These are phyloP conservation scores for Debaryomyces fabryi DNA, from an alignment of 1,139 yeast species.

Conservation along the genomic window DNA sequence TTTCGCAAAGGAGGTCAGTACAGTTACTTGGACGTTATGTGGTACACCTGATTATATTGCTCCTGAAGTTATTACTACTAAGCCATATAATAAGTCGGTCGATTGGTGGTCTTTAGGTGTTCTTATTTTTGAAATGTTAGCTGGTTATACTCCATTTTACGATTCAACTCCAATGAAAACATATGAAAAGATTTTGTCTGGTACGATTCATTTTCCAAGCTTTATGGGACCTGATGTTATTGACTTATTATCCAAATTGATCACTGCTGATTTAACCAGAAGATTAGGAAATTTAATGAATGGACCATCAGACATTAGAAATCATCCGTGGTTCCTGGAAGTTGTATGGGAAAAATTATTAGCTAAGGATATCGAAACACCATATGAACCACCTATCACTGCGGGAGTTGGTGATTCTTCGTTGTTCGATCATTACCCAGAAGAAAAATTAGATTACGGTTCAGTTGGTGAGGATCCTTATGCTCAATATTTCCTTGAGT, in stretches of 20 bases:
- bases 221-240: constrained; percentile 55
- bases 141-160: constrained; percentile 64
- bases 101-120: constrained; percentile 71
- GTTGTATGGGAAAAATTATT: constrained; percentile 63
- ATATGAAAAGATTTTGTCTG: constrained; percentile 58
- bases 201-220: constrained; percentile 53
- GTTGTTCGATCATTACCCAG: constrained; percentile 63
- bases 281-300: constrained; percentile 60
- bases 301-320: constrained; percentile 59
- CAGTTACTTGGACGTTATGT: constrained; percentile 63
- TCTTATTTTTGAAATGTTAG: constrained; percentile 61
- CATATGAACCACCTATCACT: constrained; percentile 65
- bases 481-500: constrained; percentile 52
- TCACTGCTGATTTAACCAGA: constrained; percentile 57
- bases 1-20: constrained; percentile 61
- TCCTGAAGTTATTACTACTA: constrained; percentile 63
- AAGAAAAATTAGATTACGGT: constrained; percentile 60
- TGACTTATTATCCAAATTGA: constrained; percentile 51
- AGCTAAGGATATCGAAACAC: constrained; percentile 61
- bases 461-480: constrained; percentile 51
- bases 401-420: constrained; percentile 66
- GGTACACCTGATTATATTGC: constrained; percentile 70
- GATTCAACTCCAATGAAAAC: constrained; percentile 66
- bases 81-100: constrained; percentile 63
- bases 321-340: constrained; percentile 61